Conservation (phyloP, 306 rosid genomes). For the Cucurbita moschata region DNA sequence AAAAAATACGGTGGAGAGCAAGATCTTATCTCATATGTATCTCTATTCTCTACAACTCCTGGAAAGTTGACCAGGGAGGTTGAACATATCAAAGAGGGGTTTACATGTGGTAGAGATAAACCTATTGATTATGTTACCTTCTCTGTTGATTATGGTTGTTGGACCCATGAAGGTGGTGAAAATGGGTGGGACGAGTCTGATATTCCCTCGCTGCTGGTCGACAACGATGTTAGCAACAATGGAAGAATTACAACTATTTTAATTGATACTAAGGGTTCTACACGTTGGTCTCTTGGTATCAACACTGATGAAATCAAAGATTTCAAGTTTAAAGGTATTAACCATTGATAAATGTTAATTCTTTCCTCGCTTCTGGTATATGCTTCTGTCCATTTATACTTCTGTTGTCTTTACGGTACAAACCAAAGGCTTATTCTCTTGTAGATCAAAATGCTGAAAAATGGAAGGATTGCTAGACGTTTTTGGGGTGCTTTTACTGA, state of each 20-base stretch:
- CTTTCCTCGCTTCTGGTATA: neutral
- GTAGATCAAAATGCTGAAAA: neutral
- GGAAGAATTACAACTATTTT: constrained; percentile 40
- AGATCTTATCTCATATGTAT: constrained; percentile 43
- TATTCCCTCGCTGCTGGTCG: constrained; percentile 40
- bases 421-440: neutral
- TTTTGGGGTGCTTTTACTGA: neutral
- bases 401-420: neutral
- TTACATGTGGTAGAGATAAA: constrained; percentile 56
- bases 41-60: constrained; percentile 73
- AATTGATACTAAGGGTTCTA: constrained; percentile 60
- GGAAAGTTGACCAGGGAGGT: constrained; percentile 78
- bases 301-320: constrained; percentile 62
- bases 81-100: constrained; percentile 57
- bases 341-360: neutral
- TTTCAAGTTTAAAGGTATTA: constrained; percentile 53
- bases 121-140: constrained; percentile 71
- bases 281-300: constrained; percentile 80
- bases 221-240: constrained; percentile 25
- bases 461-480: neutral
- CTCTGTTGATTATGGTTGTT: constrained; percentile 63
- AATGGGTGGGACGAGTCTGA: constrained; percentile 67
- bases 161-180: constrained; percentile 33
- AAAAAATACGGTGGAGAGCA: constrained; percentile 25
- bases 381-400: neutral